Base-by-base conservation (phyloP, 495 filamentous ascomycete genomes). In the Oidiodendron maius region DNA sequence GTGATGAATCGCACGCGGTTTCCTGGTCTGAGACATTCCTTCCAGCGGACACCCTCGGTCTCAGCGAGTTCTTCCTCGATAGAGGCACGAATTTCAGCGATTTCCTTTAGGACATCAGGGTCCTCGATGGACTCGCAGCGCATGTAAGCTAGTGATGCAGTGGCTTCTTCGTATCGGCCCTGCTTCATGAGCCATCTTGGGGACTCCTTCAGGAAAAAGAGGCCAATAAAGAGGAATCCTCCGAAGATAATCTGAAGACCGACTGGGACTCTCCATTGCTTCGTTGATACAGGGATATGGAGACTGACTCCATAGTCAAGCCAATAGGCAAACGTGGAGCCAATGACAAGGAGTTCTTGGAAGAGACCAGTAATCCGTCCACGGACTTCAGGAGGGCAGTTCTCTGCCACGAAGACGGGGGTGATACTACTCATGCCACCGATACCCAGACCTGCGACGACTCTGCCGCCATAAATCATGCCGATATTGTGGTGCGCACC, bases 391-490 rank as follows among this genome's bases (percentile, higher is more conserved):
- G 75, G 75, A 1, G 75, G 75, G 15, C 72, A 69, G 63, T 70
- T 79, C 53, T 81, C 77, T 6, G 71, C 67, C 4, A 60, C 47
- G 26, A 51, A 56, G 5, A 56, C 26, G 8, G 79, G 77, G 0
- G 79, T 71, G 12, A 76, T 69, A 0, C 74, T 71, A 0, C 73
- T 76, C 2, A 71, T 70, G 17, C 61, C 69, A 11, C 78, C 79
- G 17, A 81, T 67, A 5, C 77, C 79, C 11, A 82, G 50, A 20
- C 77, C 77, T 1, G 70, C 65, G n/a, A 81, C 62, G 4, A 78
- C 64, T 32, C 77, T 64, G 0, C 61, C 61, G 12, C 61, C 64
- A 24, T 71, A 71, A 35, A 69, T 66, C 13, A 62, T 59, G 0
- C 55, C 56, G 10, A 70, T 58, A 11, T 52, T 58, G 32, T 66